Evolutionary conservation across 2,329 filamentous ascomycete species (phyloP).

Genomic region (Myriosclerotinia scirpicola): DNA sequence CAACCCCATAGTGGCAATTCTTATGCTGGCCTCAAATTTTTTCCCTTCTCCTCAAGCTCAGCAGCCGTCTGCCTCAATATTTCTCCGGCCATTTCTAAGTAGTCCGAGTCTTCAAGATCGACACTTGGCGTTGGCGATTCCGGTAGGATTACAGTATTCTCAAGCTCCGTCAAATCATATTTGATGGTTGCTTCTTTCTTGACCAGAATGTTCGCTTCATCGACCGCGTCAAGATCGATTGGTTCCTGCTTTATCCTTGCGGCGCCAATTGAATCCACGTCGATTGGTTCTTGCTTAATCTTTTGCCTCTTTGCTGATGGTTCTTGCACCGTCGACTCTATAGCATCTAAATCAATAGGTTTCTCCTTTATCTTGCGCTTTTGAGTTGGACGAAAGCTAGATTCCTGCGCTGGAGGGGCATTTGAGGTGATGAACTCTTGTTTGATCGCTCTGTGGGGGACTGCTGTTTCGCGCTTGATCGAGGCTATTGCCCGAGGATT

Average conservation of each 20-base stretch:
- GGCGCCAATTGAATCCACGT: background rate
- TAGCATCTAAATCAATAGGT: background rate
- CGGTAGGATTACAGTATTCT: background rate
- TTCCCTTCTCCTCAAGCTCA: background rate
- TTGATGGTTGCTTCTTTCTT: background rate
- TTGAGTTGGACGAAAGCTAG: fast-evolving
- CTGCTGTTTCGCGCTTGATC: background rate
- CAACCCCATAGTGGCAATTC: background rate
- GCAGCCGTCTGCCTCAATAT: background rate
- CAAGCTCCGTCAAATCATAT: background rate
- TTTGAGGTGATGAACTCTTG: background rate
- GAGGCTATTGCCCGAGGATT: too few relatives aligned
- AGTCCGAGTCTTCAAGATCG: background rate
- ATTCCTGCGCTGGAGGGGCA: background rate
- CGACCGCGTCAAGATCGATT: background rate
- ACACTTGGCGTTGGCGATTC: background rate
- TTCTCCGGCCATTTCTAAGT: background rate
- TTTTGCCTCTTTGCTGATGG: background rate
- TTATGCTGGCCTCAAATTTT: background rate
- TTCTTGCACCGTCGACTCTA: background rate
- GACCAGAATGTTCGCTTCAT: background rate
- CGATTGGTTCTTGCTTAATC: background rate
- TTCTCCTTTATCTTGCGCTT: background rate
- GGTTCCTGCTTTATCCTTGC: background rate
- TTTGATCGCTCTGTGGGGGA: background rate